phyloP scores from a whole-genome alignment of 1,284 basidiomycete genomes.

The Neotropicomus parvogracilis region DNA sequence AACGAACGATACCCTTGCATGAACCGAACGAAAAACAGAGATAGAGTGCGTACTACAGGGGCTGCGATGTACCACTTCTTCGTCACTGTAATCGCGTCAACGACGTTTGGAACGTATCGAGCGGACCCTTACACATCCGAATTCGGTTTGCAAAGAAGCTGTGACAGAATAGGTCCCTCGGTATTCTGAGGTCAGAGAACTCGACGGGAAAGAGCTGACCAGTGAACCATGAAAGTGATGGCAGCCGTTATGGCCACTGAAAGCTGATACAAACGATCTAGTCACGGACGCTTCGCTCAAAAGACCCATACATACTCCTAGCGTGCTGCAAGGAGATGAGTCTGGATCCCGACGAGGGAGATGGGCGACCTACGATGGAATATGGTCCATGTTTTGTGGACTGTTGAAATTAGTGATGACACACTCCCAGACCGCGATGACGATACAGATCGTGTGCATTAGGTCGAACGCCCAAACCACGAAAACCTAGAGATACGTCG shows the following conservation, averaged over 20 bases:
- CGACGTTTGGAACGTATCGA: not conserved
- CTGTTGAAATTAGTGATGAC: conserved; percentile 30
- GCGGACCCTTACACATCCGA: conserved; percentile 25
- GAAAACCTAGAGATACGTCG: conserved; percentile 25
- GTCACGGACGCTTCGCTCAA: not conserved
- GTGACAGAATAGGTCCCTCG: not conserved
- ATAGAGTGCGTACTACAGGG: conserved; percentile 24
- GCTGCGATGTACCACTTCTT: conserved; percentile 33
- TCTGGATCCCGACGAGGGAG: not conserved
- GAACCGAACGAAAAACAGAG: not conserved
- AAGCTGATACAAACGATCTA: conserved; percentile 16
- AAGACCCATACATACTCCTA: conserved; percentile 22
- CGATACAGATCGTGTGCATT: conserved; percentile 31
- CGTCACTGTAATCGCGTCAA: conserved; percentile 25
- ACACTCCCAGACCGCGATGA: conserved; percentile 28
- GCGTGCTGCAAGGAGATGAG: conserved; percentile 20
- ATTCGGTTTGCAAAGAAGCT: conserved; percentile 35
- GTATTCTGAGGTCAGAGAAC: not conserved
- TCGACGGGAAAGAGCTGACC: conserved; percentile 14
- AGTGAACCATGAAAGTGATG: conserved; percentile 33
- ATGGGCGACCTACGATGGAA: conserved; percentile 25
- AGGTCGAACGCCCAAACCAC: conserved; percentile 31
- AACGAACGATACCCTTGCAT: not conserved
- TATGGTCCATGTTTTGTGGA: conserved; percentile 28
- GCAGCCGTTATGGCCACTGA: conserved; percentile 32